A percentile compares a stretch with the other conserved stretches of the same genome.
phyloP scores from a whole-genome alignment of 495 filamentous ascomycete species.

The Aspergillus nidulans region DNA sequence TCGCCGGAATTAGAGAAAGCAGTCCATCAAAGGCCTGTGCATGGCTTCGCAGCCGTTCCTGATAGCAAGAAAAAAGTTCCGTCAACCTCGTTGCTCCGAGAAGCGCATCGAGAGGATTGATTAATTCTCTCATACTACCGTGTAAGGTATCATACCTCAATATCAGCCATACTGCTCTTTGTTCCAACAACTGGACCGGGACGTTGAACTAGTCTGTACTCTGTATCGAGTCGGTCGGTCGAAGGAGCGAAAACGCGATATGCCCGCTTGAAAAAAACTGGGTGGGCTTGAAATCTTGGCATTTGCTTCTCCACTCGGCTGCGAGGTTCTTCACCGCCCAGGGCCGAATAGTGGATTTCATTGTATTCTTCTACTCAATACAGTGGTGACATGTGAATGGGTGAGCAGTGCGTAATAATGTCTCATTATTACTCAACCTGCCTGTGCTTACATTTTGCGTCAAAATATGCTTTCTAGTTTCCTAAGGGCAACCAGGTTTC shows the following conservation, averaged over 20 bases:
- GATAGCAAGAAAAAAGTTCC: constrained; percentile 18
- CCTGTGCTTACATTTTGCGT: too few relatives aligned
- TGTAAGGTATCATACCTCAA: constrained; percentile 36
- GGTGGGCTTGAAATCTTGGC: constrained; percentile 42
- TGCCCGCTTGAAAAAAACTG: constrained; percentile 31
- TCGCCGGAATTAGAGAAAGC: constrained; percentile 87
- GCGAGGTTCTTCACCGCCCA: constrained; percentile 23
- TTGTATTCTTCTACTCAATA: too few relatives aligned
- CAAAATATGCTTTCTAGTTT: too few relatives aligned
- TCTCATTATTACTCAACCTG: background rate
- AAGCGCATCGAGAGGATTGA: background rate
- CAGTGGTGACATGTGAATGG: background rate
- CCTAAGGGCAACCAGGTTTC: too few relatives aligned
- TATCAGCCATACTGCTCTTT: constrained; percentile 37
- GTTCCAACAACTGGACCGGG: constrained; percentile 12
- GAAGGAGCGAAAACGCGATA: constrained; percentile 20
- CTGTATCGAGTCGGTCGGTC: constrained; percentile 13
- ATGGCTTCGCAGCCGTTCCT: constrained; percentile 82
- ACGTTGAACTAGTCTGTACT: constrained; percentile 12
- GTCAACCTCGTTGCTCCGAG: constrained; percentile 17
- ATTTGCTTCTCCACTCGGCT: constrained; percentile 35
- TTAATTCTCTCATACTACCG: background rate
- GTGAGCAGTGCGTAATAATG: background rate
- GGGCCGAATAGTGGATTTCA: background rate
- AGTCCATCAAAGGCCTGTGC: constrained; percentile 86